phyloP scores from a whole-genome alignment of 2,329 filamentous ascomycete genomes.

The Mollisia scopiformis region DNA sequence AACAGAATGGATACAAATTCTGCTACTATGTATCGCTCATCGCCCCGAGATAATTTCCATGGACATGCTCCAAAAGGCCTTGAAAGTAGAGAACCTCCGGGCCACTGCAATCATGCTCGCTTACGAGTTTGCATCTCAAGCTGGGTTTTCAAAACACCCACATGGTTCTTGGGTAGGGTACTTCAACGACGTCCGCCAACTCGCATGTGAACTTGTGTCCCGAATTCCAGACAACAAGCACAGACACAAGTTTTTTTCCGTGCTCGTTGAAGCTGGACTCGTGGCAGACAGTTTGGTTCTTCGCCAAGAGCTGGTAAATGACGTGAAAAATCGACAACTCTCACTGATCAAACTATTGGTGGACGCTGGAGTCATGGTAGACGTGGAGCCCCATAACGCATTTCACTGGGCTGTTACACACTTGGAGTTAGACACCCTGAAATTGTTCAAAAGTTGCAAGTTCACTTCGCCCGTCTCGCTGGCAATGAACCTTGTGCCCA shows the following conservation, averaged over 20 bases:
- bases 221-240: neutral
- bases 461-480: conserved; percentile 5
- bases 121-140: no score
- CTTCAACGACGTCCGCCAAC: neutral
- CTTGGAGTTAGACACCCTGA: conserved; percentile 6
- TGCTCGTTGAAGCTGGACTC: conserved; percentile 1
- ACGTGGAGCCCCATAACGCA: conserved; percentile 9
- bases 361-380: conserved; percentile 2
- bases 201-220: conserved; percentile 5
- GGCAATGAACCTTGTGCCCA: conserved; percentile 1
- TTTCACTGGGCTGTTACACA: conserved; percentile 8
- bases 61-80: conserved; percentile 3
- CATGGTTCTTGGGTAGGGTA: neutral
- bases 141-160: no score
- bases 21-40: conserved; percentile 6
- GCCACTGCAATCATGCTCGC: conserved; percentile 7
- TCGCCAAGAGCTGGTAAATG: conserved; percentile 6
- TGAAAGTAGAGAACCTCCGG: conserved; percentile 5
- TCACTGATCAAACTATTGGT: conserved; percentile 9
- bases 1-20: neutral
- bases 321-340: conserved; percentile 6
- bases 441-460: conserved; percentile 5
- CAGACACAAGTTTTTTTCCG: conserved; percentile 4
- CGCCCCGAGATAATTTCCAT: neutral
- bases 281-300: conserved; percentile 5